phyloP scores from a whole-genome alignment of 2,329 filamentous ascomycete species.

The Pseudocercospora musae region DNA sequence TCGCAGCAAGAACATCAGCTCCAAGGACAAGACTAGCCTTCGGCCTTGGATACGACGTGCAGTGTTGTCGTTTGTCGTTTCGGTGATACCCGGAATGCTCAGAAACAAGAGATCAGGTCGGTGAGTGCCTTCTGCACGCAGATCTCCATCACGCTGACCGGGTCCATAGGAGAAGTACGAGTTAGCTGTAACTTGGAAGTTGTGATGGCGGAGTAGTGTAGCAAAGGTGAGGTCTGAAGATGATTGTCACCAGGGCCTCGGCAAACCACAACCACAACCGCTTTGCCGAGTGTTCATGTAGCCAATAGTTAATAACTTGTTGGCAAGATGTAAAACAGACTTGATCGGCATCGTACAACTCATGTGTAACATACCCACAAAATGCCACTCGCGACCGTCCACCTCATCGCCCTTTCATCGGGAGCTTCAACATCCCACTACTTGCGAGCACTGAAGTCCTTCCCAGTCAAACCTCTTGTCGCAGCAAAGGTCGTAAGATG shows the following conservation, averaged over 20 bases:
- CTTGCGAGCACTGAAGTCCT: constrained; percentile 38
- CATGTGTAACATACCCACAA: background rate
- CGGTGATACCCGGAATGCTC: background rate
- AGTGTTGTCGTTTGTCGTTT: background rate
- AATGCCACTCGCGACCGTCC: constrained; percentile 51
- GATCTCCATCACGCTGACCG: background rate
- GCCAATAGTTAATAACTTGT: background rate
- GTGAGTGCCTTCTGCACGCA: background rate
- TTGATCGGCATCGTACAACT: background rate
- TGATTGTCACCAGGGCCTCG: background rate
- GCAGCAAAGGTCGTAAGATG: constrained; percentile 46
- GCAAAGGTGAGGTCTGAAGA: background rate
- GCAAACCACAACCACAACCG: background rate
- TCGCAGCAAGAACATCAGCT: background rate
- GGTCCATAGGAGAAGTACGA: background rate
- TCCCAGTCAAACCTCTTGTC: constrained; percentile 42
- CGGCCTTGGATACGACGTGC: background rate
- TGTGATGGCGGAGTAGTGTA: background rate
- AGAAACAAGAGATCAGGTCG: background rate
- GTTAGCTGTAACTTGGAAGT: background rate
- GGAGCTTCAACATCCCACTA: constrained; percentile 38
- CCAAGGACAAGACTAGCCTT: background rate
- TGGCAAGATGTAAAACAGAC: background rate
- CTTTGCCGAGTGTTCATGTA: background rate
- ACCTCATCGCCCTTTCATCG: constrained; percentile 44